Base-by-base conservation (phyloP, 345 rosid genomes). In the Kandelia obovata region DNA sequence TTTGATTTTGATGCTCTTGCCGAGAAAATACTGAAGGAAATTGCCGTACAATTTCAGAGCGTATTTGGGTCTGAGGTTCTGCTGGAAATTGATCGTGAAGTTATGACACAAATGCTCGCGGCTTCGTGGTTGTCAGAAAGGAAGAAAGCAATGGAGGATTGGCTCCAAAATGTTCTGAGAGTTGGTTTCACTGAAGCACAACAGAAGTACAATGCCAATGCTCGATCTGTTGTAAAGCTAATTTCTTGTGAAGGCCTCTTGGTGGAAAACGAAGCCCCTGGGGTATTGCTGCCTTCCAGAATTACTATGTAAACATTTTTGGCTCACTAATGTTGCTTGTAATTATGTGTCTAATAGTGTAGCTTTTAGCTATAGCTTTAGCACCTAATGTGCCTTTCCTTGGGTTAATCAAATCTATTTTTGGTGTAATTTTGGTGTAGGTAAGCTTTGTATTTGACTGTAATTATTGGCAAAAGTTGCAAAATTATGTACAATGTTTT, bases 1-100 rank as follows among this genome's bases (percentile, higher is more conserved):
- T 79, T 82, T 53, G 81, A 87, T 80, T 91, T 86, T 63, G 87
- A 86, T 73, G 80, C 60, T 28, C 79, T 89, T 52, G 84, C 92
- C 0, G 77, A 74, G 67, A 81, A 83, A 67, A 55, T 81, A 6
- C 21, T 63, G 10, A 79, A 65, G 43, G 72, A 74, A 49, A 78
- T 90, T 43, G 19, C 51, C 61, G 23, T 31, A 2, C 81, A 65
- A 30, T 78, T 86, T 62, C 80, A 75, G 66, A 82, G 47, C 51
- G 70, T 53, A 0, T 77, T 86, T 16, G 96, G 90, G 43, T 32
- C 69, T 7, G 87, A 82, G 59, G 67, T 75, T 20, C 49, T 26
- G 23, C 73, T 90, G 58, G 90, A 83, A 78, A 78, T 90, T 34
- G 84, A 81, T 67, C 35, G 80, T 17, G 83, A 85, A 73, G 84